Percentiles rank a stretch among this genome's conserved stretches.
Conservation (phyloP, 352 stramenopile genomes). For the Globisporangium orthogonon region DNA sequence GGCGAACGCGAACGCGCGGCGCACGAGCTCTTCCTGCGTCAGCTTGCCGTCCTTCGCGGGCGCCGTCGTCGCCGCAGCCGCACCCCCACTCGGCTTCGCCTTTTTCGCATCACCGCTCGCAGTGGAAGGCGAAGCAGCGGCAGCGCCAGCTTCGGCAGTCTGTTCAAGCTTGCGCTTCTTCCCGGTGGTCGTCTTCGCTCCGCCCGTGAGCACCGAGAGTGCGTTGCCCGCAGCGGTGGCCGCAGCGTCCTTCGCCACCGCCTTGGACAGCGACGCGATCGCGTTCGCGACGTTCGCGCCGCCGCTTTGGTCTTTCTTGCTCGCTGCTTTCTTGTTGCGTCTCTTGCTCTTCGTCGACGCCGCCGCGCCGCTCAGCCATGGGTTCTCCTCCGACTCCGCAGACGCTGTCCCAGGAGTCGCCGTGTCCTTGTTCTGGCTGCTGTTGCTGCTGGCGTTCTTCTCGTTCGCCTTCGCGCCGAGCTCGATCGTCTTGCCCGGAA, state of each 20-base stretch:
- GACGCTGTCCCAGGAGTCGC: slow-evolving; percentile 13
- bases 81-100: not conserved
- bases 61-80: too few relatives aligned
- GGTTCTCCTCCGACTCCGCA: slow-evolving; percentile 47
- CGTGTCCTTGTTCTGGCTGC: slow-evolving; percentile 13
- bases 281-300: slow-evolving; percentile 37
- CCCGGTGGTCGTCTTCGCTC: slow-evolving; percentile 24
- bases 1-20: slow-evolving; percentile 92
- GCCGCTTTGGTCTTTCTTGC: slow-evolving; percentile 23
- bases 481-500: slow-evolving; percentile 21
- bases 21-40: slow-evolving; percentile 92
- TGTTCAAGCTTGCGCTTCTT: slow-evolving; percentile 32
- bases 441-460: not conserved
- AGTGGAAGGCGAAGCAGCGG: slow-evolving; percentile 3
- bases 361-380: slow-evolving; percentile 43
- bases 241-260: slow-evolving; percentile 23
- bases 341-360: slow-evolving; percentile 49
- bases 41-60: slow-evolving; percentile 13
- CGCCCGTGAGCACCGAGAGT: slow-evolving; percentile 18
- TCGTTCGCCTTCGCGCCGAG: slow-evolving; percentile 20
- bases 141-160: slow-evolving; percentile 8
- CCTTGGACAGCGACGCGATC: slow-evolving; percentile 56
- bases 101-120: not conserved
- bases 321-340: slow-evolving; percentile 53
- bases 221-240: slow-evolving; percentile 16